phyloP scores from a whole-genome alignment of 495 filamentous ascomycete species.

The Penicillium pulvis region DNA sequence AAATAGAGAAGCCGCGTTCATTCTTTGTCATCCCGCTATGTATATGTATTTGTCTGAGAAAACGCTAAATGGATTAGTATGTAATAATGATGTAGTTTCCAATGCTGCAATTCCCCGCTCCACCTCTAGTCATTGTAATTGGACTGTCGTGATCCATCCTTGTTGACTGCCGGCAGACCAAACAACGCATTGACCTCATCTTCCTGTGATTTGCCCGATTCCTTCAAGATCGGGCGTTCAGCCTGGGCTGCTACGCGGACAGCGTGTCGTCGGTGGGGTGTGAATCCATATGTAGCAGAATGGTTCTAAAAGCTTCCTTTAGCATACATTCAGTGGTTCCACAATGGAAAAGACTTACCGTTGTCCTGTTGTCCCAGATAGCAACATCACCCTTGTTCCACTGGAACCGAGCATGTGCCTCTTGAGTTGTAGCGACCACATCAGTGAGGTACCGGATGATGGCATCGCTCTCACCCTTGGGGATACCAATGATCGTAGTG shows the following conservation, averaged over 20 bases:
- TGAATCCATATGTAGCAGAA: slow-evolving; percentile 61
- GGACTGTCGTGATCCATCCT: slow-evolving; percentile 59
- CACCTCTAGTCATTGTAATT: slow-evolving; percentile 63
- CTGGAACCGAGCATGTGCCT: slow-evolving; percentile 69
- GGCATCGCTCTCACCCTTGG: slow-evolving; percentile 64
- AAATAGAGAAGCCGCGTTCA: too few species aligned
- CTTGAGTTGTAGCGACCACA: slow-evolving; percentile 62
- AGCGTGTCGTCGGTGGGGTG: slow-evolving; percentile 63
- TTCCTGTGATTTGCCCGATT: slow-evolving; percentile 58
- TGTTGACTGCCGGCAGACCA: slow-evolving; percentile 56
- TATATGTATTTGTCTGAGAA: neutral
- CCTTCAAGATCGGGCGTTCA: slow-evolving; percentile 57
- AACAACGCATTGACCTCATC: slow-evolving; percentile 53
- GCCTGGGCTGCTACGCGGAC: slow-evolving; percentile 61
- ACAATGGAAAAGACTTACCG: slow-evolving; percentile 37
- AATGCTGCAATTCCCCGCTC: neutral
- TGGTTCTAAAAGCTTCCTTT: slow-evolving; percentile 50
- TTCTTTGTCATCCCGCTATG: slow-evolving; percentile 8
- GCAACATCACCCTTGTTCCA: slow-evolving; percentile 72
- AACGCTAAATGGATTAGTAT: slow-evolving; percentile 2
- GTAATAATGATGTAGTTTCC: neutral
- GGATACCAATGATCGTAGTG: slow-evolving; percentile 69
- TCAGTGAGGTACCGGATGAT: slow-evolving; percentile 68
- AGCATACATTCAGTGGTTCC: neutral
- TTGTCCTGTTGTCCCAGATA: slow-evolving; percentile 75